Percentiles rank a stretch among this genome's conserved stretches.
phyloP scores from a whole-genome alignment of 148 eudicot genomes.

The Linanthus parryae region DNA sequence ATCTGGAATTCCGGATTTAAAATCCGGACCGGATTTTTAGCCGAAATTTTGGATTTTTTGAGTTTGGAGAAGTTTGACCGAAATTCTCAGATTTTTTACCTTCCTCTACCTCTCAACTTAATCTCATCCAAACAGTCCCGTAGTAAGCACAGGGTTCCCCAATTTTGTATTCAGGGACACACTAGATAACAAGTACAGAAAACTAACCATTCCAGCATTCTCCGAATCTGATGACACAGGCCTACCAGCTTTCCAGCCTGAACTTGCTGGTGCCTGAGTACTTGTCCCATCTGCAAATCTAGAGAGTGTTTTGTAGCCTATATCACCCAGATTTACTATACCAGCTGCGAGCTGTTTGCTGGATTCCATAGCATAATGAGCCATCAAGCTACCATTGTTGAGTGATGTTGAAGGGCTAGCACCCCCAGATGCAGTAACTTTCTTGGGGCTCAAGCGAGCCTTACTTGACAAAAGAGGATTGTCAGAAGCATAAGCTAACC shows the following conservation, averaged over 20 bases:
- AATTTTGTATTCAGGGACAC: neutral
- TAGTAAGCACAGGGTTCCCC: neutral
- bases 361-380: slow-evolving; percentile 42
- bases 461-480: slow-evolving; percentile 20
- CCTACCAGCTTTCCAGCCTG: slow-evolving; percentile 27
- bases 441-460: slow-evolving; percentile 32
- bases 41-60: too few relatives aligned
- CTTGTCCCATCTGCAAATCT: slow-evolving; percentile 20
- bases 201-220: slow-evolving; percentile 44
- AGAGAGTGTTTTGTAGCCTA: slow-evolving; percentile 36
- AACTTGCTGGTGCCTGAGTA: slow-evolving; percentile 21
- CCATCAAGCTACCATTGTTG: slow-evolving; percentile 24
- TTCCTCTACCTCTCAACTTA: too few relatives aligned
- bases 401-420: slow-evolving; percentile 30
- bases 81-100: too few relatives aligned
- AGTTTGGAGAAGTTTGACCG: too few relatives aligned
- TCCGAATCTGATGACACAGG: slow-evolving; percentile 24
- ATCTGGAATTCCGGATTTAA: too few relatives aligned
- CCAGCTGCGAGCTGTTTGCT: slow-evolving; percentile 44
- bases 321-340: slow-evolving; percentile 32
- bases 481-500: slow-evolving; percentile 42
- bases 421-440: slow-evolving; percentile 29
- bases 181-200: neutral
- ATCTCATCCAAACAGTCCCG: too few relatives aligned
- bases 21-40: too few relatives aligned